Evolutionary conservation across 129 eudicot genomes (phyloP).

Genomic region (Cynara cardunculus): DNA sequence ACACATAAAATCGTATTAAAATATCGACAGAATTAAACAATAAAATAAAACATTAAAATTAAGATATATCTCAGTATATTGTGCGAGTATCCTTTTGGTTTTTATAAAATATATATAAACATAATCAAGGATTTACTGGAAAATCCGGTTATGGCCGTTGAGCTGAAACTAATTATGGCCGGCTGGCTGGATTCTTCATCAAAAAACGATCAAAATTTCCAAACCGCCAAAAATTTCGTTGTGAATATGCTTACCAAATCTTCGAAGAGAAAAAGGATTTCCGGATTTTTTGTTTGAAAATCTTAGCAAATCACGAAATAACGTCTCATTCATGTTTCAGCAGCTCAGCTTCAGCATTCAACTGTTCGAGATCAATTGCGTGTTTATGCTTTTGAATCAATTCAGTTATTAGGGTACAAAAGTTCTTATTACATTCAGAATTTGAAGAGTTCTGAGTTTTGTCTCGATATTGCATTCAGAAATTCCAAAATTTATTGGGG

Average conservation of each 20-base stretch:
- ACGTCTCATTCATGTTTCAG: background rate
- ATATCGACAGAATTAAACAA: too few relatives aligned
- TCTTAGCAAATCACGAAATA: constrained; percentile 9
- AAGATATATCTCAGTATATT: too few relatives aligned
- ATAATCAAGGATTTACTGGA: too few relatives aligned
- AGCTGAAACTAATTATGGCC: background rate
- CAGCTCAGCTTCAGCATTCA: constrained; percentile 29
- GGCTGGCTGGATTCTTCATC: background rate
- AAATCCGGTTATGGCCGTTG: background rate
- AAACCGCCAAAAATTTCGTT: background rate
- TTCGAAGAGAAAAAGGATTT: constrained; percentile 2
- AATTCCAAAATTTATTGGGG: background rate
- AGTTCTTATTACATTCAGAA: background rate
- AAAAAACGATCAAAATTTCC: background rate
- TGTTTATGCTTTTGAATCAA: background rate
- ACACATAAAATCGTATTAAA: too few relatives aligned
- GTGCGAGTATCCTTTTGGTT: too few relatives aligned
- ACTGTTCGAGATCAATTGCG: constrained; percentile 16
- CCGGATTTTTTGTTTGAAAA: constrained; percentile 1
- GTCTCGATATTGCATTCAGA: background rate
- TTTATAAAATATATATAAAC: too few relatives aligned
- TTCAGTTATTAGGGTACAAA: constrained; percentile 3
- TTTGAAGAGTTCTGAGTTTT: background rate
- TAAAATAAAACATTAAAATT: too few relatives aligned
- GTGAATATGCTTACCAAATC: background rate